Percentiles rank a stretch among this genome's conserved stretches.
These are phyloP conservation scores for Dioszegia aurantiaca DNA, from an alignment of 768 basidiomycete species.

Conservation along the genomic window DNA sequence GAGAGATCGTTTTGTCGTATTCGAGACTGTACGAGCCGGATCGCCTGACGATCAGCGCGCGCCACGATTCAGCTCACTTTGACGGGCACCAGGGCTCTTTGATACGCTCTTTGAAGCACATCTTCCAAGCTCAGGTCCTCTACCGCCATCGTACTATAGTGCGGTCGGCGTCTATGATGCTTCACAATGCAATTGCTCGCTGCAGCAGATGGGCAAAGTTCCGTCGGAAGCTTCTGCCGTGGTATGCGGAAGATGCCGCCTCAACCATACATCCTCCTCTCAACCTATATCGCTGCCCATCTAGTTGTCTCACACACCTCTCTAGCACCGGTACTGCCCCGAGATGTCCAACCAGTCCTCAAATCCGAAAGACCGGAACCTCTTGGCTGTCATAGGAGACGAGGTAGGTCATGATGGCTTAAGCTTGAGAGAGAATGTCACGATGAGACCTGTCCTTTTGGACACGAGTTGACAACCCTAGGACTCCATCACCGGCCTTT, in stretches of 20 bases:
- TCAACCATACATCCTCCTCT: too few species aligned
- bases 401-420: conserved; percentile 61
- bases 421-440: background rate
- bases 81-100: conserved; percentile 22
- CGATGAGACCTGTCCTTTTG: too few species aligned
- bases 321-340: too few species aligned
- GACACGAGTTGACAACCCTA: conserved; percentile 49
- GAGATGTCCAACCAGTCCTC: conserved; percentile 11
- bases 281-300: too few species aligned
- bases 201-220: background rate
- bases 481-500: conserved; percentile 95
- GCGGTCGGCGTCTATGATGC: too few species aligned
- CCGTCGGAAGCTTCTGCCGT: background rate
- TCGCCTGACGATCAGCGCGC: conserved; percentile 11
- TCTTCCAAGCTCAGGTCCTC: conserved; percentile 17
- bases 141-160: conserved; percentile 17
- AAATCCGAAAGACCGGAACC: conserved; percentile 61
- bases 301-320: too few species aligned
- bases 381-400: conserved; percentile 95
- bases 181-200: background rate
- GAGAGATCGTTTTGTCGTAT: background rate
- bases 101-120: conserved; percentile 20
- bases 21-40: conserved; percentile 17
- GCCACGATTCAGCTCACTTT: conserved; percentile 19
- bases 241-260: background rate